These are phyloP conservation scores for Sporothrix brasiliensis DNA, from an alignment of 2,329 filamentous ascomycete genomes.

Conservation along the genomic window DNA sequence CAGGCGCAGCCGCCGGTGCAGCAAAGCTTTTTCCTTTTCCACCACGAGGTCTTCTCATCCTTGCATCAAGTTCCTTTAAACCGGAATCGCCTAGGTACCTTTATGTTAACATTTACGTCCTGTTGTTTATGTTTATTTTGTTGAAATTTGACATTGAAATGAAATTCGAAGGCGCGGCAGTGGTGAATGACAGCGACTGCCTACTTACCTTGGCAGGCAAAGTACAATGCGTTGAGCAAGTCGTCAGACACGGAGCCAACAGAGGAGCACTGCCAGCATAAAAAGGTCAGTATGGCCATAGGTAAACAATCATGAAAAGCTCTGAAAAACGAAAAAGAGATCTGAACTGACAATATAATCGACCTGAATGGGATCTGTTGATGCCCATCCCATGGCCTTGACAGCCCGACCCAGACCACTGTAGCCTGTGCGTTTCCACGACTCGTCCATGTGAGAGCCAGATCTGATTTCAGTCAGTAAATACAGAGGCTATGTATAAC, in stretches of 20 bases:
- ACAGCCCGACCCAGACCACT: constrained; percentile 73
- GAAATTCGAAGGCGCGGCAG: neutral
- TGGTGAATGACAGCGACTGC: too few relatives aligned
- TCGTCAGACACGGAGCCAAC: constrained; percentile 73
- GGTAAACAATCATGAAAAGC: neutral
- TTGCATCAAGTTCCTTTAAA: constrained; percentile 51
- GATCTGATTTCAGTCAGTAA: constrained; percentile 53
- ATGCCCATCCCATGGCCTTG: constrained; percentile 62
- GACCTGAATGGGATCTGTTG: constrained; percentile 60
- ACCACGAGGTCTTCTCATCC: constrained; percentile 41
- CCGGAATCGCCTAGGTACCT: constrained; percentile 47
- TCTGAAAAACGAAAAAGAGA: neutral
- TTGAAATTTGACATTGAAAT: neutral
- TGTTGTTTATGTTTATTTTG: neutral
- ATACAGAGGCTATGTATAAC: constrained; percentile 29
- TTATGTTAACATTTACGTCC: neutral
- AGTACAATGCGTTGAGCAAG: constrained; percentile 63
- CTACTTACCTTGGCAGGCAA: constrained; percentile 56
- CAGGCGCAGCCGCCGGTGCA: neutral
- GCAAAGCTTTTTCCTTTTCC: constrained; percentile 37
- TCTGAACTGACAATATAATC: constrained; percentile 68
- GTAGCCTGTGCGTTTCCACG: constrained; percentile 62
- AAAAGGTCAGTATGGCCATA: neutral
- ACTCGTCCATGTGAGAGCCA: constrained; percentile 51
- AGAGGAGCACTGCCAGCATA: constrained; percentile 67